These are phyloP conservation scores for Amanita rubescens DNA, from an alignment of 768 basidiomycete species.

Conservation along the genomic window DNA sequence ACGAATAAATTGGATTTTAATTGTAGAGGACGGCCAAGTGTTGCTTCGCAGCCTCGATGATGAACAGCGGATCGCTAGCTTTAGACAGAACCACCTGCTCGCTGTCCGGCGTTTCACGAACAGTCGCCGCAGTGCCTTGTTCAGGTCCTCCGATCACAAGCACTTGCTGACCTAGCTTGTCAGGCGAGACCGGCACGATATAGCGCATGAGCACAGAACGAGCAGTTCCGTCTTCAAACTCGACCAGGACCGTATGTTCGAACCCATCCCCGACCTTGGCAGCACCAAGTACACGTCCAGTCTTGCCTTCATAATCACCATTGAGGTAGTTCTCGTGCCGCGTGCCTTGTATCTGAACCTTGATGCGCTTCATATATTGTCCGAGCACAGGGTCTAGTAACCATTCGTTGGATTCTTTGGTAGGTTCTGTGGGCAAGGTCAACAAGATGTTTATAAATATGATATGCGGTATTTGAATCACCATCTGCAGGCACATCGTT, in stretches of 20 bases:
- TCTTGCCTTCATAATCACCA: conserved; percentile 27
- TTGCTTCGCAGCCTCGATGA: conserved; percentile 30
- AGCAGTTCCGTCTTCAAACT: conserved; percentile 22
- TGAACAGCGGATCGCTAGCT: conserved; percentile 21
- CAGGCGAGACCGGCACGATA: conserved; percentile 23
- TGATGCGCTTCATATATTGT: conserved; percentile 27
- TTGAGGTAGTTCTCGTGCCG: conserved; percentile 25
- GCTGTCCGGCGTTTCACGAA: conserved; percentile 31
- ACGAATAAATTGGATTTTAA: too few relatives aligned
- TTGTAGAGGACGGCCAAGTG: conserved; percentile 27
- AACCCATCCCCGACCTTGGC: conserved; percentile 22
- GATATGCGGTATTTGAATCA: conserved; percentile 2
- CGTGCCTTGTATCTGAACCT: conserved; percentile 31
- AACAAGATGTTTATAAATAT: conserved; percentile 1
- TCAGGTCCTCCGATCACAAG: conserved; percentile 38
- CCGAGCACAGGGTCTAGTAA: conserved; percentile 27
- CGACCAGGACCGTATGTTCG: conserved; percentile 30
- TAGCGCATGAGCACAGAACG: conserved; percentile 22
- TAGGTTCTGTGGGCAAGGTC: conserved; percentile 20
- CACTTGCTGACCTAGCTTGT: conserved; percentile 36
- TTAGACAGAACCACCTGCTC: conserved; percentile 30
- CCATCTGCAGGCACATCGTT: not conserved
- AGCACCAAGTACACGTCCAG: conserved; percentile 26
- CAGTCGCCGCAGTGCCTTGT: conserved; percentile 37
- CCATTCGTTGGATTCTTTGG: conserved; percentile 35